phyloP scores from a whole-genome alignment of 768 basidiomycete genomes.

The Boletus bicolor region DNA sequence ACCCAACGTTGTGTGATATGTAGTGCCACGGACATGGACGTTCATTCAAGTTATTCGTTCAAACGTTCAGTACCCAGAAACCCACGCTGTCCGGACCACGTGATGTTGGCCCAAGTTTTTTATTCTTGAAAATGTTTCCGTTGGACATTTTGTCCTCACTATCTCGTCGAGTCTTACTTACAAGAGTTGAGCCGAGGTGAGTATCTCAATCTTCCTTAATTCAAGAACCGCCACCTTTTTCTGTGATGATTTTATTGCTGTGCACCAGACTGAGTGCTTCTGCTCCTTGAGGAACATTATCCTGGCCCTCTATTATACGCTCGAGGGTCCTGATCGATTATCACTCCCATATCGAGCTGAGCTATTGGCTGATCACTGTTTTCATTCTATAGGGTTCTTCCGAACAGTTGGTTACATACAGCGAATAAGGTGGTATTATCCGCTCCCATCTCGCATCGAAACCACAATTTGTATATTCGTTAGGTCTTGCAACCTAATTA shows the following conservation, averaged over 20 bases:
- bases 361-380: not conserved
- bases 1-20: not conserved
- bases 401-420: not conserved
- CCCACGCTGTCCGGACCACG: not conserved
- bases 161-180: not conserved
- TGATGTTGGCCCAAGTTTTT: not conserved
- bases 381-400: not conserved
- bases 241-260: conserved; percentile 34
- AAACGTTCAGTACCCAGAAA: too few relatives aligned
- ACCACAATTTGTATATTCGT: not conserved
- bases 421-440: not conserved
- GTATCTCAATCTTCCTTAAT: not conserved
- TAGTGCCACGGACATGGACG: not conserved
- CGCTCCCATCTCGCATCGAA: not conserved
- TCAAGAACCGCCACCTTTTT: not conserved
- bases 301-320: conserved; percentile 34
- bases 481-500: too few relatives aligned
- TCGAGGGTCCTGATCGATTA: conserved; percentile 31
- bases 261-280: conserved; percentile 36
- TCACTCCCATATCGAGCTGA: not conserved
- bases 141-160: not conserved
- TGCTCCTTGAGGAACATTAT: conserved; percentile 32
- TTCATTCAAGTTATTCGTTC: not conserved
- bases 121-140: not conserved
- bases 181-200: not conserved